Conservation (phyloP, 208 protist genomes). For the Wallacemonas sp. region DNA sequence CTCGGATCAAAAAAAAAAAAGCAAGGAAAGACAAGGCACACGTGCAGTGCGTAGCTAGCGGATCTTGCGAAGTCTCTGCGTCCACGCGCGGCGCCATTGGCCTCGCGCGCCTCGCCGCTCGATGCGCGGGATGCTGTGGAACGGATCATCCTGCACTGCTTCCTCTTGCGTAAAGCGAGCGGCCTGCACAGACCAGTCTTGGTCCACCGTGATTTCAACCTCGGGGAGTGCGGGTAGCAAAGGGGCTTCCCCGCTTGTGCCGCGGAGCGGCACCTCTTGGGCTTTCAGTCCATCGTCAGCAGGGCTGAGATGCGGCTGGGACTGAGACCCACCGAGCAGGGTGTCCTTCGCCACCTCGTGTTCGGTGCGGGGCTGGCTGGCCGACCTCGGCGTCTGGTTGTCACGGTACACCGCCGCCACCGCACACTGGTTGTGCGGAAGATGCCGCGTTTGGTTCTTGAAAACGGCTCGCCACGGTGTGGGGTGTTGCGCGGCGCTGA, state of each 20-base stretch:
- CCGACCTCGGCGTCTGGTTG: neutral
- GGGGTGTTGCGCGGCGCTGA: constrained; percentile 27
- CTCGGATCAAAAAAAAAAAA: constrained; percentile 1
- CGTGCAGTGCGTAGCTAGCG: neutral
- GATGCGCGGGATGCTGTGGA: constrained; percentile 19
- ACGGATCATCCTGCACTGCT: constrained; percentile 13
- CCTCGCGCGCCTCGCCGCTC: constrained; percentile 1
- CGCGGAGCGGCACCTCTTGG: too few species aligned
- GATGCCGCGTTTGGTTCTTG: neutral
- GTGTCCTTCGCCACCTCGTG: neutral
- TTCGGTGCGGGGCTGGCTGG: neutral
- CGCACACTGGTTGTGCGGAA: constrained; percentile 1
- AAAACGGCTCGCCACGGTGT: constrained; percentile 32
- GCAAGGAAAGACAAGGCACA: neutral
- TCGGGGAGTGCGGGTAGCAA: neutral
- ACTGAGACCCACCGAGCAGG: neutral
- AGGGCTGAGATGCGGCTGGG: neutral
- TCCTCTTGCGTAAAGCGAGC: neutral
- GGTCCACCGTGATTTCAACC: neutral
- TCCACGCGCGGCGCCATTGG: constrained; percentile 10
- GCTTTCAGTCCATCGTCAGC: neutral
- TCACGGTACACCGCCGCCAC: constrained; percentile 2
- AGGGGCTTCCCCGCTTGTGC: too few species aligned
- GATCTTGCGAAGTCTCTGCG: neutral
- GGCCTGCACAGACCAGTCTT: neutral